Base-by-base conservation (phyloP, 257 asterid species). In the Plantago major region DNA sequence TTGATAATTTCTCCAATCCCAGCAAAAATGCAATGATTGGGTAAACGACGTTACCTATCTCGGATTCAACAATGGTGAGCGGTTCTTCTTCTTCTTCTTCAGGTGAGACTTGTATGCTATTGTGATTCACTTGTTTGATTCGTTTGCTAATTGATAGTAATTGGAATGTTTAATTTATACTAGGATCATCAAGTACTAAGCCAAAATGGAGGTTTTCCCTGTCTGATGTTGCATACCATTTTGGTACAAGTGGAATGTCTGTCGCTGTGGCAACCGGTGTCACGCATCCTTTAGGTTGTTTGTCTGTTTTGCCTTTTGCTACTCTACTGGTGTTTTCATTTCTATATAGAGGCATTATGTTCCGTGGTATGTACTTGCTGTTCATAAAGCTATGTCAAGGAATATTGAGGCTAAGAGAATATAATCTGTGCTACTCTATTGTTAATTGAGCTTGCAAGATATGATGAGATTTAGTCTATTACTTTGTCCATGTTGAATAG, bases 191-290 rank as follows among this genome's bases (percentile, higher is more conserved):
- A 42, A 72, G 58, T 62, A 71, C 51, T 59, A 67, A 70, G 72
- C 71, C 69, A 49, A 86, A 71, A 64, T 78, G 72, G 86, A 72
- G 74, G 38, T 62, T 79, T 64, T 84, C 99, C 47, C 48, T 78
- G 6, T 84, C 99, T 3, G 82, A 79, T 61, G 82, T 80, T 17
- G 40, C 62, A 1, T 76, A 75, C 63, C 99, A 89, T 72, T 92
- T 92, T 67, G 95, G 96, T 33, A 84, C 96, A 42, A 89, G 94
- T 65, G 99, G 97, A 65, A 46, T 82, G 56, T 82, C 97, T 44
- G 96, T 92, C 72, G 99, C 99, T 70, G 80, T 87, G 46, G 96
- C 99, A 15, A 92, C 99, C 26, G 94, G 72, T 60, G 57, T 87
- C 63, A 92, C 99, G 26, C 99, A 92, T 71, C 99, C 97, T 73